Evolutionary conservation across 2,329 filamentous ascomycete species (phyloP).

Genomic region (Monosporascus sp.): DNA sequence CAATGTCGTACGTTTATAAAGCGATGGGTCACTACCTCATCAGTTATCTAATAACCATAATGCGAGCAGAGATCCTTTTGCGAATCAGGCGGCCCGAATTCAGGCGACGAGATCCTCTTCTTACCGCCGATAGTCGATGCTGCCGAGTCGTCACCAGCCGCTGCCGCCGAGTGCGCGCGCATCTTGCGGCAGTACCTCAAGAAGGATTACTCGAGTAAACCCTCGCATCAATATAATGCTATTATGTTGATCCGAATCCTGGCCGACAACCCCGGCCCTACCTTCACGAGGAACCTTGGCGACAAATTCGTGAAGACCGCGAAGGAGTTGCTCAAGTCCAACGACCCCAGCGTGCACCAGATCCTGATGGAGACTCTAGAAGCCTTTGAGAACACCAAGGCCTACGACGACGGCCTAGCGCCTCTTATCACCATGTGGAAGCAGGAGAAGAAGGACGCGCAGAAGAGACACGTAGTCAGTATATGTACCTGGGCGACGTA

Average conservation of each 20-base stretch:
- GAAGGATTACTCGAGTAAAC: conserved; percentile 58
- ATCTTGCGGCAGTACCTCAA: conserved; percentile 78
- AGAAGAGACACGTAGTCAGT: conserved; percentile 46
- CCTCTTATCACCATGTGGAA: conserved; percentile 80
- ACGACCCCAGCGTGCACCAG: conserved; percentile 73
- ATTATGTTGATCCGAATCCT: conserved; percentile 94
- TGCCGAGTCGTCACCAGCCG: conserved; percentile 84
- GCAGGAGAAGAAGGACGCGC: conserved; percentile 70
- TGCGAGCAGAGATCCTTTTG: conserved; percentile 67
- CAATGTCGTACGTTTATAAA: conserved; percentile 53
- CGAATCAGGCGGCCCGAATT: conserved; percentile 60
- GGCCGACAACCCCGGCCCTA: conserved; percentile 81
- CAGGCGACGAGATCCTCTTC: conserved; percentile 84
- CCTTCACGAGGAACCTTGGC: conserved; percentile 88
- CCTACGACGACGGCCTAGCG: conserved; percentile 66
- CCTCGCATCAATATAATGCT: conserved; percentile 86
- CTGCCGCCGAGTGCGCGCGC: conserved; percentile 74
- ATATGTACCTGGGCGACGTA: conserved; percentile 1
- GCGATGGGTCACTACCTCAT: conserved; percentile 2
- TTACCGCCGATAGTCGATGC: conserved; percentile 91
- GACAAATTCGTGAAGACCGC: conserved; percentile 72
- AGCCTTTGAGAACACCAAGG: conserved; percentile 65
- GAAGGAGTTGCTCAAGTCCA: conserved; percentile 67
- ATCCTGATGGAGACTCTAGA: conserved; percentile 85
- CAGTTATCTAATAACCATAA: conserved; percentile 11